These are phyloP conservation scores for Geotrichum restrictum DNA, from an alignment of 1,139 yeast genomes.

Conservation along the genomic window DNA sequence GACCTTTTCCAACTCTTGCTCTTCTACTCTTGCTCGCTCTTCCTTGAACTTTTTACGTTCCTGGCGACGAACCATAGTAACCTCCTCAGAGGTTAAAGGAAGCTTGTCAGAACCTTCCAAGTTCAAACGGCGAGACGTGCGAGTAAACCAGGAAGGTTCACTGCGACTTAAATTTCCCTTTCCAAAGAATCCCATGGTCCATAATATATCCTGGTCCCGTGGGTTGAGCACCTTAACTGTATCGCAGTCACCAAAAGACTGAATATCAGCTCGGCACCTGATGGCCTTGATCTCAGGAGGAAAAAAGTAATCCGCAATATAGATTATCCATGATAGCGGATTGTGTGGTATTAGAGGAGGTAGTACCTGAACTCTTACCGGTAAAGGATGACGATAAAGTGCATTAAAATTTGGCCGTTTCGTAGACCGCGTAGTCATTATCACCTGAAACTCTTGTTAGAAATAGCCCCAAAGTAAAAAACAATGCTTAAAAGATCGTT, in stretches of 20 bases:
- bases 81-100: conserved; percentile 59
- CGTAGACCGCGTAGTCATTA: conserved; percentile 17
- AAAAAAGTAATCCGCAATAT: conserved; percentile 34
- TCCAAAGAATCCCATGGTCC: conserved; percentile 92
- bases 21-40: conserved; percentile 44
- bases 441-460: conserved; percentile 11
- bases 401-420: conserved; percentile 37
- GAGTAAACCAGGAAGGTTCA: conserved; percentile 81
- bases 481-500: not conserved
- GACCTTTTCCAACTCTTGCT: conserved; percentile 33
- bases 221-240: conserved; percentile 44
- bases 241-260: conserved; percentile 32
- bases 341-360: conserved; percentile 41
- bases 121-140: conserved; percentile 56
- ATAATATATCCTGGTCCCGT: conserved; percentile 54
- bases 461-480: not conserved
- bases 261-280: conserved; percentile 15
- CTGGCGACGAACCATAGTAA: conserved; percentile 67
- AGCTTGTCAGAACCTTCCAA: conserved; percentile 38
- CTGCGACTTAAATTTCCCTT: conserved; percentile 85
- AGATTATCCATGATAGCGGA: conserved; percentile 37
- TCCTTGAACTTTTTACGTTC: conserved; percentile 70
- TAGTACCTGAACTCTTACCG: conserved; percentile 43
- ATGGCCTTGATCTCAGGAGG: conserved; percentile 10
- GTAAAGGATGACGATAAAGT: conserved; percentile 44